Evolutionary conservation across 1,284 basidiomycete genomes (phyloP).

Genomic region (Apiotrichum montevideense): DNA sequence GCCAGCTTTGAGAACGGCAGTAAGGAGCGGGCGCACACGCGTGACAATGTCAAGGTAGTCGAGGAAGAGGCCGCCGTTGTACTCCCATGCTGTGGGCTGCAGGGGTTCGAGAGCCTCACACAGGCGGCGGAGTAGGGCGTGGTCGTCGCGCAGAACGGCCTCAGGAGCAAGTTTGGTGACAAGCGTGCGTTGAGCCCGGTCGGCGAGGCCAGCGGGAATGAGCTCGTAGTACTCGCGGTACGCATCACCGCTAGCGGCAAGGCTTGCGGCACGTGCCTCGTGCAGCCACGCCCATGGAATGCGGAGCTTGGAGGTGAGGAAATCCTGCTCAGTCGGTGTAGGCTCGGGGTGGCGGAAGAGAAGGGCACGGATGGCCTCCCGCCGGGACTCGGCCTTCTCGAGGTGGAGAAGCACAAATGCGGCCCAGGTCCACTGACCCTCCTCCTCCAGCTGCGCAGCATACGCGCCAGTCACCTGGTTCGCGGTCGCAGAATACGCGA

Average conservation of each 20-base stretch:
- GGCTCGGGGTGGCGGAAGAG: slow-evolving; percentile 65
- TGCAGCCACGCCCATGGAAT: slow-evolving; percentile 81
- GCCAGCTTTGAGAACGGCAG: slow-evolving; percentile 20
- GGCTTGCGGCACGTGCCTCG: slow-evolving; percentile 51
- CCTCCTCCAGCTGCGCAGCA: slow-evolving; percentile 76
- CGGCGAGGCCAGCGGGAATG: slow-evolving; percentile 62
- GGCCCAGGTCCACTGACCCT: slow-evolving; percentile 77
- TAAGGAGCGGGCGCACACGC: slow-evolving; percentile 30
- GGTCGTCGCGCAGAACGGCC: slow-evolving; percentile 73
- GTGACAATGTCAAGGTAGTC: slow-evolving; percentile 34
- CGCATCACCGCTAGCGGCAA: slow-evolving; percentile 51
- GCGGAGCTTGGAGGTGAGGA: slow-evolving; percentile 67
- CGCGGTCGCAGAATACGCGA: slow-evolving; percentile 64
- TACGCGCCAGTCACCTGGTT: slow-evolving; percentile 78
- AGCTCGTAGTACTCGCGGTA: slow-evolving; percentile 75
- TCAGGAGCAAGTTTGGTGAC: slow-evolving; percentile 79
- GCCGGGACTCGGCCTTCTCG: slow-evolving; percentile 66
- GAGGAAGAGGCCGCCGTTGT: slow-evolving; percentile 56
- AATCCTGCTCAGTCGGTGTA: slow-evolving; percentile 65
- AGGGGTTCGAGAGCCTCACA: slow-evolving; percentile 63
- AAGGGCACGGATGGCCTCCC: slow-evolving; percentile 72
- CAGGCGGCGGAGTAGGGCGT: slow-evolving; percentile 64
- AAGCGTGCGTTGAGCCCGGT: slow-evolving; percentile 74
- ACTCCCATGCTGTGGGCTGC: slow-evolving; percentile 65
- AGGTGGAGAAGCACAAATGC: slow-evolving; percentile 86